These are phyloP conservation scores for Ustilago nuda DNA, from an alignment of 1,284 basidiomycete species.

Conservation along the genomic window DNA sequence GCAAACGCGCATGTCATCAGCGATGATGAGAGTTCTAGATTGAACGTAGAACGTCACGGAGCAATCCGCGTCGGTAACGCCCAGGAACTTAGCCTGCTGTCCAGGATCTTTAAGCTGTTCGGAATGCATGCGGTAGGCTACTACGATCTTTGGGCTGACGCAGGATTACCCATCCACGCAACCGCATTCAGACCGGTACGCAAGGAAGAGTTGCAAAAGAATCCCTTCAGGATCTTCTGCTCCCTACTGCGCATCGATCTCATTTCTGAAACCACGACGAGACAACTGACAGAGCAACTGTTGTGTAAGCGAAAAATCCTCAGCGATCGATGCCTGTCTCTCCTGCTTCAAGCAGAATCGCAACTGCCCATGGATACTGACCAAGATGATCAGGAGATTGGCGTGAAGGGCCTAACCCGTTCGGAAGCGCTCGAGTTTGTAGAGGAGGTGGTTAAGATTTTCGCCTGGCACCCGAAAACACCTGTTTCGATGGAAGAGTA, in stretches of 20 bases:
- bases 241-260: slow-evolving; percentile 70
- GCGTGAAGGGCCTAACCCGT: slow-evolving; percentile 6
- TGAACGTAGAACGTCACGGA: slow-evolving; percentile 71
- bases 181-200: slow-evolving; percentile 70
- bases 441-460: slow-evolving; percentile 69
- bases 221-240: slow-evolving; percentile 71
- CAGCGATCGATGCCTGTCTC: slow-evolving; percentile 58
- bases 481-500: slow-evolving; percentile 68
- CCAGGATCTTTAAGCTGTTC: slow-evolving; percentile 69
- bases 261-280: slow-evolving; percentile 60
- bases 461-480: slow-evolving; percentile 70
- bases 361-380: slow-evolving; percentile 50
- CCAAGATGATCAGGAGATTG: slow-evolving; percentile 43
- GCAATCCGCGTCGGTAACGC: slow-evolving; percentile 71
- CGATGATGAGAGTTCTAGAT: slow-evolving; percentile 62
- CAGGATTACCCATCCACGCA: slow-evolving; percentile 71
- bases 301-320: slow-evolving; percentile 69
- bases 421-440: slow-evolving; percentile 63
- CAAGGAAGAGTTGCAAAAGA: slow-evolving; percentile 62
- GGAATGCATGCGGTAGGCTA: slow-evolving; percentile 71
- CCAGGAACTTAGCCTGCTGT: slow-evolving; percentile 69
- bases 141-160: slow-evolving; percentile 70
- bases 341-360: slow-evolving; percentile 67
- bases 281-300: slow-evolving; percentile 60
- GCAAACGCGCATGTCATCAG: slow-evolving; percentile 4